Evolutionary conservation across 805 yeast genomes (phyloP), one percentile per base, ranked within the genome.

Genomic region (Pichia phayaonensis): DNA sequence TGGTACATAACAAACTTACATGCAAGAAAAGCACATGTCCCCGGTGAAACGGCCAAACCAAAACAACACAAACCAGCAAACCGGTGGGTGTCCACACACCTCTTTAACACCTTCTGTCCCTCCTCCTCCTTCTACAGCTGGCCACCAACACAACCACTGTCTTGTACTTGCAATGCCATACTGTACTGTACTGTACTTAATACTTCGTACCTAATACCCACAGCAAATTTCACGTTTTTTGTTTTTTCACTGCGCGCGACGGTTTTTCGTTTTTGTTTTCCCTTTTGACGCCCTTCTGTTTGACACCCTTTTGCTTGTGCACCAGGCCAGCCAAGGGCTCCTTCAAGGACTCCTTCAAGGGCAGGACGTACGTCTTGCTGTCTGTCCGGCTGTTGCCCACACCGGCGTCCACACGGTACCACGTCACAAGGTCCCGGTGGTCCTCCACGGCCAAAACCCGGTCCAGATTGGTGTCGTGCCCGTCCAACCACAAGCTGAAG

Each of bases 301-400:
- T 2, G 4, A 36, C 26, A 7, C 26, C 45, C 20, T 40, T 31
- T 31, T 20, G 16, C 38, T 34, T 34, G 20, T 8, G 16, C 3
- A 34, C 16, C 20, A 34, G 20, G 11, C 18, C 38, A 7, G 4
- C 3, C 20, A 34, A 11, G 3, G 38, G 20, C n/a, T 57, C 58
- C 6, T 49, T 2, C 20, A 34, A 11, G 3, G 38, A 11, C n/a
- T 57, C 58, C 6, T 49, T 46, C 18, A 54, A 26, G 1, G 60
- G 61, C 43, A 52, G n/a, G 8, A 70, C 66, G 49, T 78, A 63
- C 13, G 68, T 58, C n/a, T 62, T 62, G 1, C 74, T 73, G 41
- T 85, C 77, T 46, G 72, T 74, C 2, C 68, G 58, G 0, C 78
- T 73, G 43, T 80, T 83, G 1, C 94, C 94, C 12, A 88, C 90